phyloP scores from a whole-genome alignment of 352 stramenopile genomes.

The Elongisporangium senticosum region DNA sequence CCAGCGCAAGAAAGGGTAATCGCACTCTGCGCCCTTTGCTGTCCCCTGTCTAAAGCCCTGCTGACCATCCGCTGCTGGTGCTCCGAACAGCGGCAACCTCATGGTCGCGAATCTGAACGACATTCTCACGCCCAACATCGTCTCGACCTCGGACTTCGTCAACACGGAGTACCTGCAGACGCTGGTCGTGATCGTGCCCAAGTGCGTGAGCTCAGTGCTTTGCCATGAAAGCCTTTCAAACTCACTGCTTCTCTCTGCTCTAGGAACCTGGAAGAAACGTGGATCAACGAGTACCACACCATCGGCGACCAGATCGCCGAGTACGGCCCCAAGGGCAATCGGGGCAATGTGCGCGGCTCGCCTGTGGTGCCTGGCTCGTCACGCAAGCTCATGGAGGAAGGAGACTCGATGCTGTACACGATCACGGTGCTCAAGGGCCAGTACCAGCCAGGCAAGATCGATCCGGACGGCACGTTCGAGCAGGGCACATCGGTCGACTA shows the following conservation, averaged over 20 bases:
- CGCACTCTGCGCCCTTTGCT: background rate
- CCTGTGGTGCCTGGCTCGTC: constrained; percentile 92
- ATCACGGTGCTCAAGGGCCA: constrained; percentile 95
- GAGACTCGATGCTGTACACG: constrained; percentile 91
- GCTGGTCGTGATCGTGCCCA: constrained; percentile 93
- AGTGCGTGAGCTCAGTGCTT: constrained; percentile 24
- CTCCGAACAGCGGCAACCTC: constrained; percentile 78
- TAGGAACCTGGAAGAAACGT: constrained; percentile 85
- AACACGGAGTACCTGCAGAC: constrained; percentile 98
- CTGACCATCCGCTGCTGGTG: background rate
- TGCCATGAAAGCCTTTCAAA: background rate
- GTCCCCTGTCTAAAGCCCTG: background rate
- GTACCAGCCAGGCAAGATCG: constrained; percentile 82
- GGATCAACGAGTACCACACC: constrained; percentile 82
- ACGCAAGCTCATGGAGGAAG: constrained; percentile 89
- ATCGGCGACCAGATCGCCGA: constrained; percentile 88
- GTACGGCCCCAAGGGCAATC: constrained; percentile 87
- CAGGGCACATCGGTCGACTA: constrained; percentile 92
- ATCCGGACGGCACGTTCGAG: constrained; percentile 89
- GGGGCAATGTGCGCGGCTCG: constrained; percentile 90
- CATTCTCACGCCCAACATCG: constrained; percentile 87
- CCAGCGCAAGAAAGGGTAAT: constrained; percentile 90
- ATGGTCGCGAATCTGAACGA: constrained; percentile 94
- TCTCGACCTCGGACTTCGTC: constrained; percentile 88
- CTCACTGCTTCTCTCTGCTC: background rate